These are phyloP conservation scores for Ilex paraguariensis DNA, from an alignment of 305 asterid genomes.

Conservation along the genomic window DNA sequence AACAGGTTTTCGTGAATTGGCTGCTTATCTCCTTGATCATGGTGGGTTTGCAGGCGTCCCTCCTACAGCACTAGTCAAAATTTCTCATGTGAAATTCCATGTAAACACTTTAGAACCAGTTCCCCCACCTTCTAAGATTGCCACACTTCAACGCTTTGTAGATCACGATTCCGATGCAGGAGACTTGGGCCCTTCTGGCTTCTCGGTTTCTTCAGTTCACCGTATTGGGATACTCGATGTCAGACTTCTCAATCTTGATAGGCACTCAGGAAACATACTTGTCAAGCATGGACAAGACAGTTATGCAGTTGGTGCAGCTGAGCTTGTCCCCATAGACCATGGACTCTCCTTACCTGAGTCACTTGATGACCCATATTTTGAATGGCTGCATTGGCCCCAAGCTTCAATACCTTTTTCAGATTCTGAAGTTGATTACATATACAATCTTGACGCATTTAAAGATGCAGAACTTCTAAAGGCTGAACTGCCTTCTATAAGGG, in stretches of 20 bases:
- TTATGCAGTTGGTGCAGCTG: slow-evolving; percentile 42
- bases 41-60: slow-evolving; percentile 75
- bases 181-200: slow-evolving; percentile 78
- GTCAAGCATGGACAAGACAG: slow-evolving; percentile 53
- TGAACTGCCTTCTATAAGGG: slow-evolving; percentile 60
- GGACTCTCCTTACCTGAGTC: slow-evolving; percentile 85
- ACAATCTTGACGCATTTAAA: slow-evolving; percentile 62
- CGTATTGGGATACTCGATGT: slow-evolving; percentile 76
- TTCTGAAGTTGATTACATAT: slow-evolving; percentile 57
- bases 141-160: slow-evolving; percentile 72
- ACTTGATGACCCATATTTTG: slow-evolving; percentile 83
- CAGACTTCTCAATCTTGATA: slow-evolving; percentile 75
- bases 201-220: slow-evolving; percentile 65
- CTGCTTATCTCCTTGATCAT: slow-evolving; percentile 84
- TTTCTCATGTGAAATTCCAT: slow-evolving; percentile 54
- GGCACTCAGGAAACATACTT: slow-evolving; percentile 84
- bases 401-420: slow-evolving; percentile 76
- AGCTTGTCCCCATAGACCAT: slow-evolving; percentile 84
- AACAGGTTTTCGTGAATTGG: slow-evolving; percentile 73
- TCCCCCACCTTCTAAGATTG: slow-evolving; percentile 42
- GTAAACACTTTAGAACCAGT: slow-evolving; percentile 31
- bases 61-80: slow-evolving; percentile 68
- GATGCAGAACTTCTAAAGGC: slow-evolving; percentile 61
- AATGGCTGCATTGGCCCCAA: slow-evolving; percentile 92
- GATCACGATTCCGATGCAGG: slow-evolving; percentile 76